Percentiles rank a stretch among this genome's conserved stretches.
Conservation (phyloP, 1,284 basidiomycete species). For the Mycosarcoma maydis region DNA sequence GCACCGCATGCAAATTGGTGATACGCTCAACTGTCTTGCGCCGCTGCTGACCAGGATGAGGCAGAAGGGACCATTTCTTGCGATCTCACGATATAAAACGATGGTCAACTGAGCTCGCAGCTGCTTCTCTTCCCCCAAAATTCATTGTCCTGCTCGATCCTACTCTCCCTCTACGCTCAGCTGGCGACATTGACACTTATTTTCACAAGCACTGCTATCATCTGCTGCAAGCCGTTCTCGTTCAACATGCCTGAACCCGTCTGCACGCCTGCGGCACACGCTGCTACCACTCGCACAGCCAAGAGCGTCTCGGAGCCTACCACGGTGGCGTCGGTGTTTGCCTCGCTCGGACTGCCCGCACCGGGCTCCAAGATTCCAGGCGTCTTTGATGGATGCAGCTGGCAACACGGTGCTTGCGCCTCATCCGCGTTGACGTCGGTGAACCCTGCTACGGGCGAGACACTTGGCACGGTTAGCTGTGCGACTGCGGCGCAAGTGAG, state of each 20-base stretch:
- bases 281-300: not conserved
- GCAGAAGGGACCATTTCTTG: no score
- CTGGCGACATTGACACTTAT: not conserved
- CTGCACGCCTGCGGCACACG: conserved; percentile 1
- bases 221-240: not conserved
- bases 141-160: not conserved
- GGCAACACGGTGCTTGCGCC: conserved; percentile 33
- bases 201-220: not conserved
- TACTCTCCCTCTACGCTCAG: no score
- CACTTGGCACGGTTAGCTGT: conserved; percentile 66
- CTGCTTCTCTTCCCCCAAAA: not conserved
- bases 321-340: conserved; percentile 22
- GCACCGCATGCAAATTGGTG: not conserved
- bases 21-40: not conserved
- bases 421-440: conserved; percentile 21
- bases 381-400: conserved; percentile 53
- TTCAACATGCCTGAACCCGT: conserved; percentile 37
- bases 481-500: conserved; percentile 78
- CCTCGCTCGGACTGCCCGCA: conserved; percentile 29
- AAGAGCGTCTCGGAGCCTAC: conserved; percentile 1
- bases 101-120: not conserved
- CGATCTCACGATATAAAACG: not conserved
- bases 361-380: conserved; percentile 42
- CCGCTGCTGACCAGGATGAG: not conserved
- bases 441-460: conserved; percentile 58